Conservation (phyloP, 2,329 filamentous ascomycete species). For the Periconia digitata region DNA sequence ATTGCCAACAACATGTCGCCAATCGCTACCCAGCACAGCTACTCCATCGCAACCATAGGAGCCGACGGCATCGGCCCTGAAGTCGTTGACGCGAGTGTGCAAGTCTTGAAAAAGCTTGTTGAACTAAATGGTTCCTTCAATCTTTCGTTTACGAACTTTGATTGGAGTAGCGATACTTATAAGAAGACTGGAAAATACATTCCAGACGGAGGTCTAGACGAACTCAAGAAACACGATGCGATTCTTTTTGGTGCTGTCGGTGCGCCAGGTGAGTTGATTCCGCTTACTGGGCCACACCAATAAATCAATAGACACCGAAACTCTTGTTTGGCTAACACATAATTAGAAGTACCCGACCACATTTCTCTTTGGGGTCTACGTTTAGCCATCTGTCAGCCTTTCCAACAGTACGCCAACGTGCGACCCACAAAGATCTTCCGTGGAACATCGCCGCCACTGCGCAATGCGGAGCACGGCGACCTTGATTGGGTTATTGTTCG, state of each 20-base stretch:
- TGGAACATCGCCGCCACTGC: slow-evolving; percentile 58
- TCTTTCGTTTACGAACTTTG: no score
- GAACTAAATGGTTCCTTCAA: no score
- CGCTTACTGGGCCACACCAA: no score
- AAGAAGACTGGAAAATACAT: slow-evolving; percentile 68
- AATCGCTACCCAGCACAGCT: slow-evolving; percentile 19
- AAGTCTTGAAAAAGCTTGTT: slow-evolving; percentile 61
- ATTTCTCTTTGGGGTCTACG: slow-evolving; percentile 59
- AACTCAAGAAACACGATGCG: slow-evolving; percentile 62
- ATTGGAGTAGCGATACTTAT: slow-evolving; percentile 64
- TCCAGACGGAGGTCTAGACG: slow-evolving; percentile 61
- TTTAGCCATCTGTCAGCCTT: slow-evolving; percentile 57
- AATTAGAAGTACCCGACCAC: slow-evolving; percentile 55
- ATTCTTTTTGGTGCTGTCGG: slow-evolving; percentile 72
- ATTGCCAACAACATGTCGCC: no score
- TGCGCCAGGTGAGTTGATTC: no score
- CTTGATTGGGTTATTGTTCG: slow-evolving; percentile 69
- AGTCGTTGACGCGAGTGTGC: slow-evolving; percentile 65
- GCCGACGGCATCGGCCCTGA: slow-evolving; percentile 72
- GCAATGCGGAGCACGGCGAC: slow-evolving; percentile 57
- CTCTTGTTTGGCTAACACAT: neutral
- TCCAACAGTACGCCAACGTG: slow-evolving; percentile 61
- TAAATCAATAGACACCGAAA: no score
- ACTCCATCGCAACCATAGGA: slow-evolving; percentile 55
- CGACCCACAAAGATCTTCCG: slow-evolving; percentile 63